Base-by-base conservation (phyloP, 768 basidiomycete species). In the Leccinum barrowsii region DNA sequence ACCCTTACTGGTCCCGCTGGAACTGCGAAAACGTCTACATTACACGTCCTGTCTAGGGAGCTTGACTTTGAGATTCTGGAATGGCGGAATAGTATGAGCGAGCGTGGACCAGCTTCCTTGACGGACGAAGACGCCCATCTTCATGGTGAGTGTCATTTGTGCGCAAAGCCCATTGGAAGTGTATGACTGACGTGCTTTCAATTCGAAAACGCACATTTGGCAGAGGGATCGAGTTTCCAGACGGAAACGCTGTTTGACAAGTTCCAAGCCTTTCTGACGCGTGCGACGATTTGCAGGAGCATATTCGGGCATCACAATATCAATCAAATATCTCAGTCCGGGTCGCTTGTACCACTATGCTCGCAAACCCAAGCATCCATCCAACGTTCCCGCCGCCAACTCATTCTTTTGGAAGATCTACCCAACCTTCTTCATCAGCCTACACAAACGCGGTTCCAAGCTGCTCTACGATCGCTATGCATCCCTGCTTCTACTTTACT, bases 1-100 rank as follows among this genome's bases (percentile, higher is more conserved):
- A 84, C 84, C 0, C 74, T 99, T 11, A 90, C 90, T 3, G 96
- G 96, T 1, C 92, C 93, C 0, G 87, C 95, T 7, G 96, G 96
- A 1, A 84, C 86, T 0, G 96, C 85, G 0, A 99, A 99, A 77
- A 97, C 96, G 0, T 82, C 94, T 0, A 92, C 92, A 0, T 63
- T 98, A 3, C 82, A 83, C 26, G 82, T 93, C 2, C 75, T 99
- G 22, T 79, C 91, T 0, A 75, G 74, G 15, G 92, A 95, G 65
- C 73, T 95, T 64, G 83, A 79, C 2, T 84, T 91, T 54, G 89
- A 94, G 52, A 79, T 97, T 35, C 67, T 93, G 22, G 96, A 99
- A 68, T 98, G 94, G 92, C 77, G 81, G 48, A 92, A 89, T 68
- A 74, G 82, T 0, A 76, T 82, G 56, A 85, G 83, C 48, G 88